phyloP scores from a whole-genome alignment of 192 early-diverging fungal species.

The Coemansia sp. region DNA sequence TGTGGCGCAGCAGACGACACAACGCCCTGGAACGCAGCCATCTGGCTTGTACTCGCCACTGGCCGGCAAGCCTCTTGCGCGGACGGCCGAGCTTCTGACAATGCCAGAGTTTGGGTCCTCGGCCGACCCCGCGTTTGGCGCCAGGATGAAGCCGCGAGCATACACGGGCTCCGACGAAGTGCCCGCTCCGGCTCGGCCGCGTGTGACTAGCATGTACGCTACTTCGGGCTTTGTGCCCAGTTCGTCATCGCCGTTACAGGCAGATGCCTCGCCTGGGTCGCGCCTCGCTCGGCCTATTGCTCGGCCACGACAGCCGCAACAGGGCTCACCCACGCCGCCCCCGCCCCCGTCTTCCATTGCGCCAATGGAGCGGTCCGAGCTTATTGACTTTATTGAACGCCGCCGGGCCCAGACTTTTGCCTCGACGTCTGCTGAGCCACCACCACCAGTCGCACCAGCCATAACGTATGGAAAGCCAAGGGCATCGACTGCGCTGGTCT shows the following conservation, averaged over 20 bases:
- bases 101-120: neutral
- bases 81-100: slow-evolving; percentile 1
- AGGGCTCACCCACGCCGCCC: slow-evolving; percentile 14
- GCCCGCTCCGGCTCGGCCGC: slow-evolving; percentile 14
- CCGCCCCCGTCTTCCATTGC: slow-evolving; percentile 7
- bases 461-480: slow-evolving; percentile 7
- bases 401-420: slow-evolving; percentile 25
- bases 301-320: slow-evolving; percentile 14
- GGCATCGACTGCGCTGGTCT: slow-evolving; percentile 3
- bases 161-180: slow-evolving; percentile 25
- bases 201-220: slow-evolving; percentile 43
- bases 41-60: slow-evolving; percentile 7
- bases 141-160: slow-evolving; percentile 39
- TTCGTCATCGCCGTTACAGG: slow-evolving; percentile 6
- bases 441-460: neutral
- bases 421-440: neutral
- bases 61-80: neutral
- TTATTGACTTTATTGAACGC: slow-evolving; percentile 55
- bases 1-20: neutral
- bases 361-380: slow-evolving; percentile 28
- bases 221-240: slow-evolving; percentile 14
- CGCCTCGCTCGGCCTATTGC: slow-evolving; percentile 16
- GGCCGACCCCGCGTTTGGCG: neutral
- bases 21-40: slow-evolving; percentile 1
- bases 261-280: neutral